Evolutionary conservation across 352 stramenopile genomes (phyloP), one percentile per base, ranked within the genome.

Genomic region (Hyaloperonospora brassicae): DNA sequence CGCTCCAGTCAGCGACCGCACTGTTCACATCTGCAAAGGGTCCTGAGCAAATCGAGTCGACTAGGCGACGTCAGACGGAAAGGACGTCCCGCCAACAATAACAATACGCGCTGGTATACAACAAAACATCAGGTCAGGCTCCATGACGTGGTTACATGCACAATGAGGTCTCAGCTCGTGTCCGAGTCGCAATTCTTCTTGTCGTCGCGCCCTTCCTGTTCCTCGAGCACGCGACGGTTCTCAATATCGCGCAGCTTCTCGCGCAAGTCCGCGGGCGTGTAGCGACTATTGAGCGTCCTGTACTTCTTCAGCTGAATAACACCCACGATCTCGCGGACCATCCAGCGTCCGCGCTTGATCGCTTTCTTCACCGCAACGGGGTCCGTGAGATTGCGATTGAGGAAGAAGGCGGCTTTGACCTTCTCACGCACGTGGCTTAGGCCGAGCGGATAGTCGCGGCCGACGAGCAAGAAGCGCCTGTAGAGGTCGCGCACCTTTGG

Each of bases 221-320:
- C 52, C n/a, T 52, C 59, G 39, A 73, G 24, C 14, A 70, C 23
- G 0, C 57, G 57, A 17, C 67, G 52, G 17, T 73, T 66, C 57
- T 84, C 69, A 40, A 84, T 68, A 25, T 70, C 68, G 35, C 73
- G 71, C 59, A 87, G 57, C 46, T 75, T 70, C 52, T 87, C 73
- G 23, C 74, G 78, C 60, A 89, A 64, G 54, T 90, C 79, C 51
- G 86, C 77, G 9, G 79, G 64, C 27, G 82, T 93, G 62, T 98
- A 98, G 50, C 93, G 72, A 52, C 69, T 76, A 52, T 97, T 96
- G 63, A 98, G 84, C 44, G 91, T 86, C 48, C 96, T 79, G 67
- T 98, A 98, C 64, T 98, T 98, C 61, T 98, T 98, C 25, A 98
- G 73, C 75, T 98, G 85, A 64, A 98, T 97, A 13, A 98, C 87